A percentile compares a stretch with the other conserved stretches of the same genome.
Evolutionary conservation across 805 yeast species (phyloP).

Genomic region (Cyberlindnera xylosilytica): DNA sequence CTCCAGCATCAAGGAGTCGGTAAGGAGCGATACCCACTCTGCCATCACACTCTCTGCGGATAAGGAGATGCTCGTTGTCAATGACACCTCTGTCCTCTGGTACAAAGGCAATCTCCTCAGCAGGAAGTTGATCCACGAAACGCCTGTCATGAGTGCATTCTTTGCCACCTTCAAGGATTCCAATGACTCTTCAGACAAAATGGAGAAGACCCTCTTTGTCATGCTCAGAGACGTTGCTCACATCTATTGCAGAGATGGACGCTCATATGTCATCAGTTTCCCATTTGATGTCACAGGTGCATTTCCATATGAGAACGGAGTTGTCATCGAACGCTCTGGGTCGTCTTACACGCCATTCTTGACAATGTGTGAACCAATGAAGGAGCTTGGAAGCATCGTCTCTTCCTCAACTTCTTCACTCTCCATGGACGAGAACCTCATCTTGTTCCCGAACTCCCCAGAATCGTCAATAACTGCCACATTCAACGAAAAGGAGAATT

Average conservation of each 20-base stretch:
- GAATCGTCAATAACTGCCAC: constrained; percentile 52
- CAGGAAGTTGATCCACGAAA: constrained; percentile 47
- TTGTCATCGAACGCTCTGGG: constrained; percentile 50
- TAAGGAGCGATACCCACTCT: constrained; percentile 1
- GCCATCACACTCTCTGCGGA: constrained; percentile 8
- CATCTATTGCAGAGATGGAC: constrained; percentile 60
- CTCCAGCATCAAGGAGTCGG: constrained; percentile 5
- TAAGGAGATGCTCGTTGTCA: constrained; percentile 19
- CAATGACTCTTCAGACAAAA: background rate
- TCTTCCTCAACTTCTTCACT: constrained; percentile 69
- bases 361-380: constrained; percentile 70
- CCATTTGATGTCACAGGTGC: constrained; percentile 66
- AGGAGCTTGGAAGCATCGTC: constrained; percentile 67
- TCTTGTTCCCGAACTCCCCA: constrained; percentile 48
- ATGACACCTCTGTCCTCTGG: constrained; percentile 31
- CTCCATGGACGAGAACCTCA: constrained; percentile 52
- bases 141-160: constrained; percentile 54
- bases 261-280: constrained; percentile 55
- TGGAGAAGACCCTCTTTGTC: constrained; percentile 48
- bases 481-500: constrained; percentile 42
- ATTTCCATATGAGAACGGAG: constrained; percentile 64
- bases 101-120: constrained; percentile 47
- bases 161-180: constrained; percentile 48
- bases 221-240: constrained; percentile 58
- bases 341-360: constrained; percentile 38